phyloP scores from a whole-genome alignment of 768 basidiomycete species.

The Lyophyllum decastes region DNA sequence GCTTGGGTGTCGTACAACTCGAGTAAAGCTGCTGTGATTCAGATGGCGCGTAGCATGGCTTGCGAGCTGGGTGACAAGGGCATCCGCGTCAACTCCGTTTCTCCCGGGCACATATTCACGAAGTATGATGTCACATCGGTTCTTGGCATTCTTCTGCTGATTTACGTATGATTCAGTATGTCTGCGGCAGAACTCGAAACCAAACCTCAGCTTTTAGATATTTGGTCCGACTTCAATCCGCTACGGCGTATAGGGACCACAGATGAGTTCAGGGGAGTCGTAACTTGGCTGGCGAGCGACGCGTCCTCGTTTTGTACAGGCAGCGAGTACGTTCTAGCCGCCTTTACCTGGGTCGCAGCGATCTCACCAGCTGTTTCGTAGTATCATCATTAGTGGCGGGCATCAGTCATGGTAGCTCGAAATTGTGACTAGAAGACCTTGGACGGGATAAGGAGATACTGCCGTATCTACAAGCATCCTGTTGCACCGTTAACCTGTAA shows the following conservation, averaged over 20 bases:
- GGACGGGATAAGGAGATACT: background rate
- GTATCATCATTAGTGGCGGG: slow-evolving; percentile 63
- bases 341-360: background rate
- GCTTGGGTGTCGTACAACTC: slow-evolving; percentile 78
- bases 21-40: slow-evolving; percentile 76
- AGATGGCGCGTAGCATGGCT: slow-evolving; percentile 83
- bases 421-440: background rate
- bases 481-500: background rate
- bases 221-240: slow-evolving; percentile 73
- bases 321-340: slow-evolving; percentile 63
- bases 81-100: slow-evolving; percentile 76
- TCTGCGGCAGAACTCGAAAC: slow-evolving; percentile 70
- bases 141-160: background rate
- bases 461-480: background rate
- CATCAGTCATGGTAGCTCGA: slow-evolving; percentile 57
- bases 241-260: slow-evolving; percentile 69
- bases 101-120: slow-evolving; percentile 78
- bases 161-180: slow-evolving; percentile 47
- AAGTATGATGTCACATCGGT: slow-evolving; percentile 35
- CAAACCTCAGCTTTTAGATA: slow-evolving; percentile 60
- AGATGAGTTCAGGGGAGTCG: slow-evolving; percentile 73
- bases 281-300: slow-evolving; percentile 72
- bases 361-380: slow-evolving; percentile 20
- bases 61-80: slow-evolving; percentile 68
- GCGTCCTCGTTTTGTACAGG: slow-evolving; percentile 80